Evolutionary conservation across 768 basidiomycete genomes (phyloP).

Genomic region (Hypholoma fasciculare): DNA sequence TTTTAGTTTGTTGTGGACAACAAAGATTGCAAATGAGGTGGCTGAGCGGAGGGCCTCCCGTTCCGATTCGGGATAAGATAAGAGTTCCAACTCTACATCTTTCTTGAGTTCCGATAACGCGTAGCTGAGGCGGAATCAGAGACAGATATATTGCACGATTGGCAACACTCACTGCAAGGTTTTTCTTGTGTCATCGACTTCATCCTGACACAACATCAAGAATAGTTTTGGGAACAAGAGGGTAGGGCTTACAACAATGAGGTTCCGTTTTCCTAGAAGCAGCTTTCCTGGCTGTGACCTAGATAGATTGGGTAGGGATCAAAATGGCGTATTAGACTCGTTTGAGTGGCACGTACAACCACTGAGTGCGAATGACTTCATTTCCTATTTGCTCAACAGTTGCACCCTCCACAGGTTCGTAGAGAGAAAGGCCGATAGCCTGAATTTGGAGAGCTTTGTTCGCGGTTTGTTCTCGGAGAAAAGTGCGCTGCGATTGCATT

Average conservation of each 20-base stretch:
- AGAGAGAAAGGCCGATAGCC: constrained; percentile 94
- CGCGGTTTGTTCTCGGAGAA: constrained; percentile 67
- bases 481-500: constrained; percentile 62
- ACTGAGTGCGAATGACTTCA: constrained; percentile 94
- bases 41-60: constrained; percentile 61
- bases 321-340: not conserved
- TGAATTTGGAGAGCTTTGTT: constrained; percentile 89
- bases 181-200: constrained; percentile 86
- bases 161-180: constrained; percentile 71
- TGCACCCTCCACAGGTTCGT: constrained; percentile 83
- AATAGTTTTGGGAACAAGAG: not conserved
- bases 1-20: constrained; percentile 94
- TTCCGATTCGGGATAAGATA: constrained; percentile 66
- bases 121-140: constrained; percentile 53
- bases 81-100: constrained; percentile 78
- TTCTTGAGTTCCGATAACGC: constrained; percentile 86
- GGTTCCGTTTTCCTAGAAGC: constrained; percentile 75
- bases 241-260: constrained; percentile 71
- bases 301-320: not conserved
- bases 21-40: constrained; percentile 90
- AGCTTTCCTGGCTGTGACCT: constrained; percentile 62
- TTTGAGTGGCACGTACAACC: constrained; percentile 66
- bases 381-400: constrained; percentile 73
- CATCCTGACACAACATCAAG: constrained; percentile 52
- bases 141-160: not conserved